These are phyloP conservation scores for Sanghuangporus sanghuang DNA, from an alignment of 1,284 basidiomycete species.

Conservation along the genomic window DNA sequence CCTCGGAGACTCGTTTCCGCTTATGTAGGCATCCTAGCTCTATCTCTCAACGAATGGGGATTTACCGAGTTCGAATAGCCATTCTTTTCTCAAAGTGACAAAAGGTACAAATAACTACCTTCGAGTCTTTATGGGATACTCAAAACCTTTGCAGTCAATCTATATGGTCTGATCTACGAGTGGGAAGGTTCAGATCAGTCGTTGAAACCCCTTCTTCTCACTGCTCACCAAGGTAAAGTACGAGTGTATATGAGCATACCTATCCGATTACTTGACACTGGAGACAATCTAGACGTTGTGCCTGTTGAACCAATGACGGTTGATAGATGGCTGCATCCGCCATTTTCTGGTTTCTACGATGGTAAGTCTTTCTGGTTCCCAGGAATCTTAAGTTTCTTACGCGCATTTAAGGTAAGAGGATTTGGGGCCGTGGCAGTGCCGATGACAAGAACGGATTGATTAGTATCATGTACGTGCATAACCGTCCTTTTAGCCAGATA, in stretches of 20 bases:
- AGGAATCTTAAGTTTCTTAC: not conserved
- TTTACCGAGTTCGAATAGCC: constrained; percentile 21
- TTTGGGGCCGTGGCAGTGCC: constrained; percentile 37
- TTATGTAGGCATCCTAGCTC: constrained; percentile 11
- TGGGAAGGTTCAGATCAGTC: constrained; percentile 39
- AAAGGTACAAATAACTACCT: constrained; percentile 17
- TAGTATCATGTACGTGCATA: constrained; percentile 26
- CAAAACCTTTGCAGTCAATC: constrained; percentile 30
- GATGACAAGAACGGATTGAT: constrained; percentile 39
- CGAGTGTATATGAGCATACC: not conserved
- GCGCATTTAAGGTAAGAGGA: constrained; percentile 21
- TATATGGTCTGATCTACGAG: constrained; percentile 43
- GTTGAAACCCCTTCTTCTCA: constrained; percentile 44
- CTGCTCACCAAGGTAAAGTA: constrained; percentile 40
- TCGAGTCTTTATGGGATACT: no score
- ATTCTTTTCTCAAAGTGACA: constrained; percentile 31
- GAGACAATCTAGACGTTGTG: constrained; percentile 31
- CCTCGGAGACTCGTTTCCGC: constrained; percentile 19
- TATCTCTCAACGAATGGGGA: not conserved
- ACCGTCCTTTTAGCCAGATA: not conserved
- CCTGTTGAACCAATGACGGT: constrained; percentile 36
- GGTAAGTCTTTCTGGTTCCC: constrained; percentile 19
- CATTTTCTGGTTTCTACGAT: constrained; percentile 38
- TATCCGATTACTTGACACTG: not conserved
- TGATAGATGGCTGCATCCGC: constrained; percentile 38